These are phyloP conservation scores for Priceomyces melissophilus DNA, from an alignment of 805 yeast genomes.

Conservation along the genomic window DNA sequence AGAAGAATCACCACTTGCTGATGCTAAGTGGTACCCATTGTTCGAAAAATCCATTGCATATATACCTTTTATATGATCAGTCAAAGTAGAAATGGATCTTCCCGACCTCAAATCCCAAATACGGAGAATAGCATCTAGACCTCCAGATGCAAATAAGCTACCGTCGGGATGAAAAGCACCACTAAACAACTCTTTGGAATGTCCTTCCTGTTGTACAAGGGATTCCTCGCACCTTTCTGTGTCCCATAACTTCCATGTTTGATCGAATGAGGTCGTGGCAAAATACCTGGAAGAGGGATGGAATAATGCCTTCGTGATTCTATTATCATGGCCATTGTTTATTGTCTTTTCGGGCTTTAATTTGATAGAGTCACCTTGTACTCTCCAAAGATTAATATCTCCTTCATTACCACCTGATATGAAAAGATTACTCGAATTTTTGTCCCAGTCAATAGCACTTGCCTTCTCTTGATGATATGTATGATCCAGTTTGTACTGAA, in stretches of 20 bases:
- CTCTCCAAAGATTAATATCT: conserved; percentile 28
- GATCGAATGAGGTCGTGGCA: conserved; percentile 76
- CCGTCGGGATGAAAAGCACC: conserved; percentile 75
- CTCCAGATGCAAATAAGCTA: conserved; percentile 69
- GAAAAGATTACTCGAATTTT: conserved; percentile 15
- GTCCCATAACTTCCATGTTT: conserved; percentile 91
- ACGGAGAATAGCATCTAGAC: conserved; percentile 67
- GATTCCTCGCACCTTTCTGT: conserved; percentile 39
- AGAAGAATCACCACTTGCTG: conserved; percentile 81
- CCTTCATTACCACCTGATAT: conserved; percentile 41
- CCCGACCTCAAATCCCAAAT: conserved; percentile 91
- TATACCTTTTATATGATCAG: conserved; percentile 71
- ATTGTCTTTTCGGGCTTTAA: conserved; percentile 16
- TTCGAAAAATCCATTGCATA: conserved; percentile 70
- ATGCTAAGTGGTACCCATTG: conserved; percentile 72
- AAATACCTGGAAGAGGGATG: conserved; percentile 62
- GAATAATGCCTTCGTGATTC: conserved; percentile 59
- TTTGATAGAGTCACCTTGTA: conserved; percentile 5
- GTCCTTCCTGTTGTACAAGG: conserved; percentile 79
- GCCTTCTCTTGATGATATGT: conserved; percentile 62
- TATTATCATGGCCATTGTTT: conserved; percentile 33
- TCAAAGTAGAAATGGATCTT: conserved; percentile 50
- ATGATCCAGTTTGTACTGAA: conserved; percentile 18
- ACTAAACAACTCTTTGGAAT: conserved; percentile 65
- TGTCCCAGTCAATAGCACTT: conserved; percentile 68